Conservation (phyloP, 208 protist species). For the Acanthamoeba healyi region DNA sequence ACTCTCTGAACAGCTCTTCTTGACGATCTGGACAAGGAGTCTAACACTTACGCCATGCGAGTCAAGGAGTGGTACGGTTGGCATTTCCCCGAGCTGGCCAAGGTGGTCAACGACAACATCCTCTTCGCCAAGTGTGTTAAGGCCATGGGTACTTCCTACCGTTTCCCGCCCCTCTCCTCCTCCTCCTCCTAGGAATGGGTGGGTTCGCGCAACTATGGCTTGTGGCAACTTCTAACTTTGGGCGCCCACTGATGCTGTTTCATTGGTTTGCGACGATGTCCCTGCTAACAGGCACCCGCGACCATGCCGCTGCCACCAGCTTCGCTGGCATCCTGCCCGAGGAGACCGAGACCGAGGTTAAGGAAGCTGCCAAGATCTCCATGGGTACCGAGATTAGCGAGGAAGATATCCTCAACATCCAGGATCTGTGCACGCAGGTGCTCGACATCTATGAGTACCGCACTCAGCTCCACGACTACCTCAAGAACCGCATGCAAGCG, state of each 20-base stretch:
- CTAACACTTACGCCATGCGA: slow-evolving; percentile 99
- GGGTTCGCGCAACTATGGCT: no score
- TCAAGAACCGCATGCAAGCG: slow-evolving; percentile 87
- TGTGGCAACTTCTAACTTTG: no score
- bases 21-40: slow-evolving; percentile 99
- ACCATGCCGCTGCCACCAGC: slow-evolving; percentile 94
- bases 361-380: slow-evolving; percentile 97
- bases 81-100: slow-evolving; percentile 99
- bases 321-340: slow-evolving; percentile 97
- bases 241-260: no score
- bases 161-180: no score
- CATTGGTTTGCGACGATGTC: no score
- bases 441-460: slow-evolving; percentile 96
- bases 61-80: slow-evolving; percentile 99
- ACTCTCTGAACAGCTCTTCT: slow-evolving; percentile 91
- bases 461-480: slow-evolving; percentile 96
- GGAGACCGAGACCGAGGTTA: slow-evolving; percentile 95
- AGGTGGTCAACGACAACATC: slow-evolving; percentile 98
- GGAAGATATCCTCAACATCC: slow-evolving; percentile 97
- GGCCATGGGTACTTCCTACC: slow-evolving; percentile 74
- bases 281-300: slow-evolving; percentile 89
- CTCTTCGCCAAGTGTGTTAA: slow-evolving; percentile 95
- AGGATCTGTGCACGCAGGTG: slow-evolving; percentile 92
- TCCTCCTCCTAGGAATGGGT: no score
- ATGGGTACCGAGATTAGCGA: slow-evolving; percentile 98